Percentiles rank a stretch among this genome's conserved stretches.
Conservation (phyloP, 345 rosid genomes). For the Hibiscus trionum region DNA sequence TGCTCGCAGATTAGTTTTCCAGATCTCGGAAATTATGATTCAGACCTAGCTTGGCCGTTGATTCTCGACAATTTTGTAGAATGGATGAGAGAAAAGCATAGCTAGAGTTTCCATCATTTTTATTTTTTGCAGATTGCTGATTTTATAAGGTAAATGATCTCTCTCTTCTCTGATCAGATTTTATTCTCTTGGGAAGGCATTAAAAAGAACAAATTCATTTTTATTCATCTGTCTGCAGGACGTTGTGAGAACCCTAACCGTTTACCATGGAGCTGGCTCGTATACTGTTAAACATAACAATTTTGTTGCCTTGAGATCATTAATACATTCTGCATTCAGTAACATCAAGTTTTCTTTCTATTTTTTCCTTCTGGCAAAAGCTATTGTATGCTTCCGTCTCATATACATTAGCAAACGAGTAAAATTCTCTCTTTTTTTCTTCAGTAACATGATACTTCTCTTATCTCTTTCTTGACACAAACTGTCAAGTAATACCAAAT, state of each 20-base stretch:
- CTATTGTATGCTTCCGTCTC: too few species aligned
- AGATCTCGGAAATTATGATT: constrained; percentile 37
- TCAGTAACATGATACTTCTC: too few species aligned
- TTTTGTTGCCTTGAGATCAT: background rate
- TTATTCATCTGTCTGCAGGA: background rate
- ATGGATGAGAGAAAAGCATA: constrained; percentile 36
- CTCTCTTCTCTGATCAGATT: background rate
- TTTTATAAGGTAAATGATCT: constrained; percentile 1
- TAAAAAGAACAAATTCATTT: background rate
- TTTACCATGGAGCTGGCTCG: constrained; percentile 1
- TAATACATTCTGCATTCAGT: background rate
- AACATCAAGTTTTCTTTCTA: background rate
- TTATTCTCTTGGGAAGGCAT: background rate
- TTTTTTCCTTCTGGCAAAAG: background rate
- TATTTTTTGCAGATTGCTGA: background rate
- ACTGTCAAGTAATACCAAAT: too few species aligned
- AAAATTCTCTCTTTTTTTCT: too few species aligned
- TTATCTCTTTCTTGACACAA: too few species aligned
- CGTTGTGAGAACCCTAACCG: background rate
- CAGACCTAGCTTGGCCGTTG: constrained; percentile 45
- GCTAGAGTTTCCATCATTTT: constrained; percentile 17
- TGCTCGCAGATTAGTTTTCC: constrained; percentile 38
- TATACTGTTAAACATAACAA: background rate
- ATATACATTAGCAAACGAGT: too few species aligned
- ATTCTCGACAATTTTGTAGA: constrained; percentile 48